Evolutionary conservation across 495 filamentous ascomycete genomes (phyloP).

Genomic region (Daldinia concentrica): DNA sequence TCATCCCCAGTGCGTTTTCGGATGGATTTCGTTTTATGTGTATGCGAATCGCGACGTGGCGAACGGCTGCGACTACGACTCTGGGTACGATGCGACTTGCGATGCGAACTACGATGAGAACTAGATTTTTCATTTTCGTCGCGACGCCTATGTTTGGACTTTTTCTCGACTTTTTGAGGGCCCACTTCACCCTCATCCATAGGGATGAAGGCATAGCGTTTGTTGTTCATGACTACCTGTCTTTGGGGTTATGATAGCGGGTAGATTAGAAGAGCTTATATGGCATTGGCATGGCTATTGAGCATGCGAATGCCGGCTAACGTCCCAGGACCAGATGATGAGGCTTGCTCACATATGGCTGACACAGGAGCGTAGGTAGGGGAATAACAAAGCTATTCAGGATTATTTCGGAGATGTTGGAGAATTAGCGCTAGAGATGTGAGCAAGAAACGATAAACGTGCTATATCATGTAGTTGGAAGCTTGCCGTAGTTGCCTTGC

Average conservation of each 20-base stretch:
- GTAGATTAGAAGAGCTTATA: background rate
- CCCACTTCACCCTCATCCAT: constrained; percentile 79
- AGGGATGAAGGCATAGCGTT: constrained; percentile 81
- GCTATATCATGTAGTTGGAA: background rate
- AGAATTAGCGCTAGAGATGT: background rate
- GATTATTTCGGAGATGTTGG: background rate
- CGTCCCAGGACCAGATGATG: background rate
- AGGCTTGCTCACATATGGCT: background rate
- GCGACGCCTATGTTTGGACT: constrained; percentile 58
- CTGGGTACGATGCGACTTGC: constrained; percentile 31
- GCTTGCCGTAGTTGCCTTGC: constrained; percentile 4
- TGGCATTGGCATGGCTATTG: background rate
- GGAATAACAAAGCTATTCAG: background rate
- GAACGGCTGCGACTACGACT: constrained; percentile 47
- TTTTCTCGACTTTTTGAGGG: constrained; percentile 61
- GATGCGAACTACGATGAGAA: constrained; percentile 37
- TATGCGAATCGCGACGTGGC: constrained; percentile 53
- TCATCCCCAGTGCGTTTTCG: constrained; percentile 54
- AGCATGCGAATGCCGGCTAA: background rate
- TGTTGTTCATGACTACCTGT: constrained; percentile 59
- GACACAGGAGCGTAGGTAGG: background rate
- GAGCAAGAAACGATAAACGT: background rate
- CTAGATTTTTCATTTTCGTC: constrained; percentile 37
- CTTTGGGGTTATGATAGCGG: background rate
- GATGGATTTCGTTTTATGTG: constrained; percentile 65